A percentile compares a stretch with the other conserved stretches of the same genome.
Evolutionary conservation across 305 asterid genomes (phyloP).

Genomic region (Rubia occidens): DNA sequence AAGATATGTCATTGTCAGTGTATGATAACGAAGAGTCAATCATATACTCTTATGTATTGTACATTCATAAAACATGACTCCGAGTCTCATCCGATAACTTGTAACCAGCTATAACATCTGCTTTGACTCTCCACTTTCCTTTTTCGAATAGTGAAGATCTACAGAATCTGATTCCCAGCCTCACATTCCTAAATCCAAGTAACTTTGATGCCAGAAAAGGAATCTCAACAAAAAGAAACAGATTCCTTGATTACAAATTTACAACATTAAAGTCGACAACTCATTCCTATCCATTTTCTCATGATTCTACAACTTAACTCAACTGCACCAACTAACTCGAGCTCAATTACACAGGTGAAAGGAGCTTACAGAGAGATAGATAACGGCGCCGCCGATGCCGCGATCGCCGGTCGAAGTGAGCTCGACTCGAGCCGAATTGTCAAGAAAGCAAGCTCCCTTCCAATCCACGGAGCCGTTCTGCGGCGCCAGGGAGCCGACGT

Average conservation of each 20-base stretch:
- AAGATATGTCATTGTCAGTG: neutral
- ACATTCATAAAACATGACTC: neutral
- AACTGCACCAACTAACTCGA: neutral
- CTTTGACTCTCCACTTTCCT: neutral
- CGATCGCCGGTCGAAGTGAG: constrained; percentile 53
- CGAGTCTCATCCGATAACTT: neutral
- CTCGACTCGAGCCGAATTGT: constrained; percentile 67
- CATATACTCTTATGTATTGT: no score
- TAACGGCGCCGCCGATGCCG: constrained; percentile 77
- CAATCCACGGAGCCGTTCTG: constrained; percentile 68
- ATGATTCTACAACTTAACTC: neutral
- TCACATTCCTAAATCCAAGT: neutral
- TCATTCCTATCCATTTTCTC: neutral
- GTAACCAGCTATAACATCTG: neutral
- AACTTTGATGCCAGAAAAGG: neutral
- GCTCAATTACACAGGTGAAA: neutral
- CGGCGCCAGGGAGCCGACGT: constrained; percentile 77
- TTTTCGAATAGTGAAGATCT: neutral
- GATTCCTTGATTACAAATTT: neutral
- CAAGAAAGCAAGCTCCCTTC: constrained; percentile 84
- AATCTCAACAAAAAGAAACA: neutral
- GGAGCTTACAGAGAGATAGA: constrained; percentile 58
- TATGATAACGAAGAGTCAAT: neutral
- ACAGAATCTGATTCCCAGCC: neutral
- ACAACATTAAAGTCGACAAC: neutral